Base-by-base conservation (phyloP, 2,329 filamentous ascomycete species). In the Fusarium heterosporum region DNA sequence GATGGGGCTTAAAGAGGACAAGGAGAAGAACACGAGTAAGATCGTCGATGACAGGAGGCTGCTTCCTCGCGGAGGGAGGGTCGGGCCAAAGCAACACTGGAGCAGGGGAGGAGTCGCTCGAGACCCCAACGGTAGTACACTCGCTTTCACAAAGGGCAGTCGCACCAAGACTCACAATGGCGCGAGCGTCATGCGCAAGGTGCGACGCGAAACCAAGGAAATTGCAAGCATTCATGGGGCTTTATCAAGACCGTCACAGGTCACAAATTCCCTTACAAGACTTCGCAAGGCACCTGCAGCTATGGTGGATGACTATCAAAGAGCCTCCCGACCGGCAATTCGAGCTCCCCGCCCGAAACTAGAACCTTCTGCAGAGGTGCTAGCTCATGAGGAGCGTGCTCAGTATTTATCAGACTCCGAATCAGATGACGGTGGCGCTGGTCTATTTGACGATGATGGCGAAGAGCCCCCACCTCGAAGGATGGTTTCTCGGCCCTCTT, bases 1-100 rank as follows among this genome's bases (percentile, higher is more conserved):
- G 43, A 82, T 84, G 14, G 85, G 83, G 14, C 82, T 90, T 63
- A 83, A 85, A 71, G 80, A 86, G 58, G 80, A 87, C 62, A 87
- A 87, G 66, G 82, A 84, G 34, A 82, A 83, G 55, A 87, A 89
- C 56, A 82, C 81, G 14, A 85, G 85, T 61, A 84, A 82, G 58
- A 82, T 92, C 36, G 81, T 91, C 29, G 82, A 85, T 58, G 77
- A 85, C 58, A 77, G 79, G 42, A 81, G 77, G 28, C 75, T 76
- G 12, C 75, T 89, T 11, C 84, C 85, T 2, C 80, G 77, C 8
- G 75, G 68, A 61, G 80, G 70, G 53, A 78, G 73, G 72, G 78
- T 77, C 59, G 75, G 73, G 9, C 59, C 68, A 38, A 75, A 70
- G 49, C 65, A 70, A n/a, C 56, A 61, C 36, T 72, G 72, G 70